Evolutionary conservation across 345 rosid genomes (phyloP).

Genomic region (Populus deltoides): DNA sequence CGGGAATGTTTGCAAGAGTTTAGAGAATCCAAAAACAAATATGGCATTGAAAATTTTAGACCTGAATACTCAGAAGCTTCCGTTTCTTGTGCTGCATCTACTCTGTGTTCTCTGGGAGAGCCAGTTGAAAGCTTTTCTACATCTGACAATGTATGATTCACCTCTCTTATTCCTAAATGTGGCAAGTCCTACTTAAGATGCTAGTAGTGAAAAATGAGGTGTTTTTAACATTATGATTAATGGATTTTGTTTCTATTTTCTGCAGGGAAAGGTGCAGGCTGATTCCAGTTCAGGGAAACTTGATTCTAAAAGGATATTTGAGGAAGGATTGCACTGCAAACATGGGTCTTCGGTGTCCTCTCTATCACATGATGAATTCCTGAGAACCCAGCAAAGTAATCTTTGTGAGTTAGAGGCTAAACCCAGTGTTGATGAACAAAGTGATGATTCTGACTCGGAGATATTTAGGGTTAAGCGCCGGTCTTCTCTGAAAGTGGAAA

Average conservation of each 20-base stretch:
- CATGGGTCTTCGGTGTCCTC: slow-evolving; percentile 35
- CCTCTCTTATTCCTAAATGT: slow-evolving; percentile 1
- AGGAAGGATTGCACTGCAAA: slow-evolving; percentile 36
- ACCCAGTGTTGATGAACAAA: slow-evolving; percentile 38
- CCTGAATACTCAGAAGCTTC: slow-evolving; percentile 26
- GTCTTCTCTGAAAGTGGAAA: slow-evolving; percentile 59
- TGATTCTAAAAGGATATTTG: slow-evolving; percentile 33
- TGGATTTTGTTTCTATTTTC: slow-evolving; percentile 8
- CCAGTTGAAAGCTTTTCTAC: slow-evolving; percentile 36
- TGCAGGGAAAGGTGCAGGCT: slow-evolving; percentile 46
- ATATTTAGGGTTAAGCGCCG: slow-evolving; percentile 91
- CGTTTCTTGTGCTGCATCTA: slow-evolving; percentile 47
- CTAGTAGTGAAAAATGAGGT: neutral
- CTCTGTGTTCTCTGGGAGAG: slow-evolving; percentile 41
- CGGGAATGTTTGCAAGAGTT: slow-evolving; percentile 15
- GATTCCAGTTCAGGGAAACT: slow-evolving; percentile 31
- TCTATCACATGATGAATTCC: slow-evolving; percentile 35
- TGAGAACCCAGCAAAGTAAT: slow-evolving; percentile 22
- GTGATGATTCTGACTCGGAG: slow-evolving; percentile 86
- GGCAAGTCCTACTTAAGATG: neutral
- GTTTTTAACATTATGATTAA: neutral
- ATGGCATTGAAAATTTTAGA: slow-evolving; percentile 18
- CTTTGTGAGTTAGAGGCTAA: slow-evolving; percentile 29
- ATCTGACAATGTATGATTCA: slow-evolving; percentile 51
- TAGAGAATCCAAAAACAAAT: slow-evolving; percentile 17